Base-by-base conservation (phyloP, 2,329 filamentous ascomycete species). In the Dactylonectria estremocensis region DNA sequence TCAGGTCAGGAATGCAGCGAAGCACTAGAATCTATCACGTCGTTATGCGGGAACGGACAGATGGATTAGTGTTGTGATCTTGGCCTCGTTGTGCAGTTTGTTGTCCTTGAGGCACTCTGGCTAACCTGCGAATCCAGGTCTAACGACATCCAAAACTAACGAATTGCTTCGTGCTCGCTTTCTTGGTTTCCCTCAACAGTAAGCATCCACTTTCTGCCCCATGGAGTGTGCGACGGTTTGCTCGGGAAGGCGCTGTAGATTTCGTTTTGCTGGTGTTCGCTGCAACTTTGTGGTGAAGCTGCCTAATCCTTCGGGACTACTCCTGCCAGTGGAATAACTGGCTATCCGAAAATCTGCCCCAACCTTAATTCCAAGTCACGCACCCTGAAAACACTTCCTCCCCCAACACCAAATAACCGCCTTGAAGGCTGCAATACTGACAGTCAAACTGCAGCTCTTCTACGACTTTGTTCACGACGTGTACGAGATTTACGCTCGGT, bases 401-500 rank as follows among this genome's bases (percentile, higher is more conserved):
- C 40, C 52, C 55, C 52, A 52, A 50, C 50, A 61, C 50, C 45
- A 33, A 22, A 33, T 24, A 35, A 53, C 28, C 50, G 50, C 31
- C 10, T 43, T 18, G 50, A 40, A 46, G 43, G n/a, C 28, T 14
- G 50, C 49, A 54, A 68, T 64, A 66, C 73, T 76, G 55, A 76
- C 40, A 18, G 43, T 10, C 64, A 22, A n/a, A 46, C 22, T 24
- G 49, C 58, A 76, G 74, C 71, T 72, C 67, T 75, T 69, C 70
- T 69, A 74, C 74, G 74, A 74, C 62, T 69, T 53, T 73, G 67
- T 72, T 76, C 61, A 76, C 74, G 74, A 76, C 70, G 67, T 76
- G 74, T 69, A 76, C 74, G 72, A 74, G 68, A 75, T 64, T 66
- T 45, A 75, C 69, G 67, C 72, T 75, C 72, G 74, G 74, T 76